phyloP scores from a whole-genome alignment of 1,284 basidiomycete species.

The Taiwanofungus camphoratus region DNA sequence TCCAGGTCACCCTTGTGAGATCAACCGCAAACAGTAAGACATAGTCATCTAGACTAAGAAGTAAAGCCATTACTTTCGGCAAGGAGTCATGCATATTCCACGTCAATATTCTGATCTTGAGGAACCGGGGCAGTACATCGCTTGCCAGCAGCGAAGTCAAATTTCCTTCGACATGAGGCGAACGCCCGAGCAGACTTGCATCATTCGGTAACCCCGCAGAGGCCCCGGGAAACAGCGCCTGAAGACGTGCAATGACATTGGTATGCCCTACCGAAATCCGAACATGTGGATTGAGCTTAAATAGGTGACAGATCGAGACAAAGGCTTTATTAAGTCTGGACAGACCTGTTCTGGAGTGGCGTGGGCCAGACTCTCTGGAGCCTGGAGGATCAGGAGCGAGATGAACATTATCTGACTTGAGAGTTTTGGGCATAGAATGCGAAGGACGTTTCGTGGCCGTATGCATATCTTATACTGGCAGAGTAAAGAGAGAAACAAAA shows the following conservation, averaged over 20 bases:
- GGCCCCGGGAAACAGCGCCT: slow-evolving; percentile 34
- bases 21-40: not conserved
- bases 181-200: not conserved
- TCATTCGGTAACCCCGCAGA: not conserved
- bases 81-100: slow-evolving; percentile 81
- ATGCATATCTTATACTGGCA: no score
- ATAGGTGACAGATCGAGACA: no score
- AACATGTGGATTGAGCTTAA: no score
- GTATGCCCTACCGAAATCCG: slow-evolving; percentile 17
- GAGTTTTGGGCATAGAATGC: no score
- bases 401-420: no score
- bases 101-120: slow-evolving; percentile 46
- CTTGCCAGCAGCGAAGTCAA: slow-evolving; percentile 15
- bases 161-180: not conserved
- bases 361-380: no score
- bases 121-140: slow-evolving; percentile 31
- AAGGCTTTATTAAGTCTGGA: no score
- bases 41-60: not conserved
- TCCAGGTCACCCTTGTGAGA: slow-evolving; percentile 61
- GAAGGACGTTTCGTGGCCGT: no score
- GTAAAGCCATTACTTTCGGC: slow-evolving; percentile 48
- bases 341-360: no score
- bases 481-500: no score
- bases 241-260: slow-evolving; percentile 38
- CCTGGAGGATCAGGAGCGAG: no score